Conservation (phyloP, 2,329 filamentous ascomycete genomes). For the Diplodia scrobiculata region DNA sequence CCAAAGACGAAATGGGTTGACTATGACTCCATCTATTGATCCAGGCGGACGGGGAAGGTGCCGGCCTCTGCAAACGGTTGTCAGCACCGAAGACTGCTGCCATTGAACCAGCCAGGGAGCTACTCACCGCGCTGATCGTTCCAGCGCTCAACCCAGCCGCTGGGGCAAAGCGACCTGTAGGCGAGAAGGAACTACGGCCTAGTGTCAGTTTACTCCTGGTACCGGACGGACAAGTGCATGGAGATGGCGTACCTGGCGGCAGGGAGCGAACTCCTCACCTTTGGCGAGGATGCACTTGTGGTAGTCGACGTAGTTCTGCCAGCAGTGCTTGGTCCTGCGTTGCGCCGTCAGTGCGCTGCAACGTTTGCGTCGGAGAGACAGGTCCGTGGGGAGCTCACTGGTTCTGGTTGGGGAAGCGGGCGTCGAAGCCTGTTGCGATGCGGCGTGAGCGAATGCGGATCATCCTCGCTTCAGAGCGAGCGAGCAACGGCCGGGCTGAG, state of each 20-base stretch:
- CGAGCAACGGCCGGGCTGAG: not conserved
- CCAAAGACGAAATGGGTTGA: slow-evolving; percentile 13
- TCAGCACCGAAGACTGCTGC: not conserved
- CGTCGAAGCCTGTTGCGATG: slow-evolving; percentile 79
- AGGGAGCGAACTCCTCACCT: slow-evolving; percentile 96
- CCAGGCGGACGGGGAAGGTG: slow-evolving; percentile 31
- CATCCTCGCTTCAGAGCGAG: not conserved
- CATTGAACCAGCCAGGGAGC: not conserved
- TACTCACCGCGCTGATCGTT: slow-evolving; percentile 89
- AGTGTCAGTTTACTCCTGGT: not conserved
- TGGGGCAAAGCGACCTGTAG: slow-evolving; percentile 96
- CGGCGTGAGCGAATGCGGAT: slow-evolving; percentile 21
- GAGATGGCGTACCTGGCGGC: slow-evolving; percentile 73
- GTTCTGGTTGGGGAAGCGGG: slow-evolving; percentile 98
- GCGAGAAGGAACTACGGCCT: slow-evolving; percentile 81
- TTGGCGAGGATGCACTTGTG: slow-evolving; percentile 99
- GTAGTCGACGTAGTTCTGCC: slow-evolving; percentile 99
- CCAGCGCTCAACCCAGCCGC: slow-evolving; percentile 90
- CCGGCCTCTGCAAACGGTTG: slow-evolving; percentile 29
- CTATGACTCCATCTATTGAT: slow-evolving; percentile 29
- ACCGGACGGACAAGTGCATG: not conserved
- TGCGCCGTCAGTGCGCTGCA: not conserved
- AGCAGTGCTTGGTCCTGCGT: slow-evolving; percentile 92
- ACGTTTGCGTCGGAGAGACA: not conserved
- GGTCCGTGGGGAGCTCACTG: slow-evolving; percentile 55